Evolutionary conservation across 164 flowering plant genomes (phyloP).

Genomic region (Aristolochia californica): DNA sequence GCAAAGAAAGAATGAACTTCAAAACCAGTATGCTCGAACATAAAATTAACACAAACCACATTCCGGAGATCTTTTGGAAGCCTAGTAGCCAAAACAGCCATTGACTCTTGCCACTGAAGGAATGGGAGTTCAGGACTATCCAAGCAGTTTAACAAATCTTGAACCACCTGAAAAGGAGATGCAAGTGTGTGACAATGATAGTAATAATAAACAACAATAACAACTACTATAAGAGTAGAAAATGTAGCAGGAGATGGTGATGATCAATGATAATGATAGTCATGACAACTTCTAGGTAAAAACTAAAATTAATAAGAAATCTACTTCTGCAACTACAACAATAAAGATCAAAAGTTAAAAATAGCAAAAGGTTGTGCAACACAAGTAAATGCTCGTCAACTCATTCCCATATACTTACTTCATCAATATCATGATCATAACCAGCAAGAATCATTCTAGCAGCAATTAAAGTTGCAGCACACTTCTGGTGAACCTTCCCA

Average conservation of each 20-base stretch:
- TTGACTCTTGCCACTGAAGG: slow-evolving; percentile 99
- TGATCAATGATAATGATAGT: no score
- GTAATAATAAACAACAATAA: background rate
- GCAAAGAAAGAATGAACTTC: no score
- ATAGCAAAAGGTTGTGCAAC: no score
- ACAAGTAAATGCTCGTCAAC: no score
- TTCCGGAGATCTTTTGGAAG: slow-evolving; percentile 81
- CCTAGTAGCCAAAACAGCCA: slow-evolving; percentile 86
- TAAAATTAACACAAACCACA: slow-evolving; percentile 33
- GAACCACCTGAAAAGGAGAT: slow-evolving; percentile 60
- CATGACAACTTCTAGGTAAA: no score
- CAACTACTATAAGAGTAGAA: no score
- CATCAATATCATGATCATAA: slow-evolving; percentile 88
- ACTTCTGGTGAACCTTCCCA: slow-evolving; percentile 96
- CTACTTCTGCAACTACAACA: no score
- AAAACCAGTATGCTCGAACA: no score
- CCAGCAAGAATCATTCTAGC: slow-evolving; percentile 98
- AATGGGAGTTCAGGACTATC: slow-evolving; percentile 98
- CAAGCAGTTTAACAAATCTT: slow-evolving; percentile 75
- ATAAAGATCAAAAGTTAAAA: no score
- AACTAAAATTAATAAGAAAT: no score
- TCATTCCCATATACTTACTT: slow-evolving; percentile 34
- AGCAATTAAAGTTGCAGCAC: slow-evolving; percentile 87
- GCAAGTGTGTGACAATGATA: slow-evolving; percentile 1
- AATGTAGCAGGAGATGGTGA: no score